Conservation (phyloP, 1,284 basidiomycete genomes). For the Lignosus rhinocerotis region DNA sequence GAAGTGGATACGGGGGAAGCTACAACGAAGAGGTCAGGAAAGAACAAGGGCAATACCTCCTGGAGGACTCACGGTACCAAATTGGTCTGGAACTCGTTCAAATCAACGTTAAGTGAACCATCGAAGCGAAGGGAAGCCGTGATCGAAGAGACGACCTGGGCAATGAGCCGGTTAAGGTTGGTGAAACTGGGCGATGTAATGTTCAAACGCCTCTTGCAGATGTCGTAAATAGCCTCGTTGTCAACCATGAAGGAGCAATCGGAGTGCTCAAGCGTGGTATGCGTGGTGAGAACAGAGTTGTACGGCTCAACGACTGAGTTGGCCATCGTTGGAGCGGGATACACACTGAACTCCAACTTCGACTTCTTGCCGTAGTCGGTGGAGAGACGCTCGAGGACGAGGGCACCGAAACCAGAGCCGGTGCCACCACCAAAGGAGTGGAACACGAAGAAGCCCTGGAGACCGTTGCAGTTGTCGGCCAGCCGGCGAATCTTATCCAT, state of each 20-base stretch:
- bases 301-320: conserved; percentile 99
- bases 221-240: conserved; percentile 95
- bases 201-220: conserved; percentile 87
- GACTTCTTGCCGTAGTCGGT: conserved; percentile 99
- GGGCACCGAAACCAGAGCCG: conserved; percentile 97
- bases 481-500: conserved; percentile 97
- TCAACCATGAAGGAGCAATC: conserved; percentile 99
- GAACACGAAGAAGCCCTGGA: conserved; percentile 99
- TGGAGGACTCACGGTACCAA: conserved; percentile 56
- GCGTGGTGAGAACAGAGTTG: conserved; percentile 98
- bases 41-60: neutral
- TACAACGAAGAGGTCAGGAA: conserved; percentile 12
- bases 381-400: conserved; percentile 95
- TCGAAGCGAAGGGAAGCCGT: conserved; percentile 82
- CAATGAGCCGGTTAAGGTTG: conserved; percentile 88
- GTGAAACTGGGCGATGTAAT: conserved; percentile 82
- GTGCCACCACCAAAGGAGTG: conserved; percentile 99
- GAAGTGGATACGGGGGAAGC: conserved; percentile 87
- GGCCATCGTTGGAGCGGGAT: conserved; percentile 92
- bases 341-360: conserved; percentile 98
- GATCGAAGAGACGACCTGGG: conserved; percentile 89
- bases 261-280: conserved; percentile 98
- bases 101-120: conserved; percentile 78
- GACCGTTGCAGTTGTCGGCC: conserved; percentile 96
- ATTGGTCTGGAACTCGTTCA: conserved; percentile 87